Conservation (phyloP, 768 basidiomycete genomes). For the Tylopilus sp. region DNA sequence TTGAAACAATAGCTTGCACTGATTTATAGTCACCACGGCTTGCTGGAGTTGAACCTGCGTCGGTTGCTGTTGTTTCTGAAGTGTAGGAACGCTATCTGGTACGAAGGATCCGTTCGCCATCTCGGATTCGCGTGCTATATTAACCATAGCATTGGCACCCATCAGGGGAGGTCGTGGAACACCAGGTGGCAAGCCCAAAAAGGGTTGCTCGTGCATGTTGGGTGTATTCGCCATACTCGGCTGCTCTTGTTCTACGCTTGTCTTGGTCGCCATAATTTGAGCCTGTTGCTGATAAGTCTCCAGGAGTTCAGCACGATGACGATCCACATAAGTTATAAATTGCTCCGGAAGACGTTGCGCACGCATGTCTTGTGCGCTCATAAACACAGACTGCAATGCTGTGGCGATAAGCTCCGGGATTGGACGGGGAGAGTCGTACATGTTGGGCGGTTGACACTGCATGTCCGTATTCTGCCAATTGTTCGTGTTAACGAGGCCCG, state of each 20-base stretch:
- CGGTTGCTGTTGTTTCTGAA: constrained; percentile 11
- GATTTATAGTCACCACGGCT: constrained; percentile 26
- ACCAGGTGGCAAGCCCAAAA: constrained; percentile 10
- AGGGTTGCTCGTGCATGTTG: constrained; percentile 20
- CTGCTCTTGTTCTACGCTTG: constrained; percentile 22
- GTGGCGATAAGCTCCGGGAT: constrained; percentile 39
- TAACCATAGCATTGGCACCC: constrained; percentile 10
- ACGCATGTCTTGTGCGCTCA: constrained; percentile 50
- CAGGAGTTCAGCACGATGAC: constrained; percentile 37
- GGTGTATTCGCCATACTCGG: constrained; percentile 18
- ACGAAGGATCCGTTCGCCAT: constrained; percentile 9
- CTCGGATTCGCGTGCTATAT: constrained; percentile 19
- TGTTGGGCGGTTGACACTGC: no score
- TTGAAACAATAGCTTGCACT: constrained; percentile 34
- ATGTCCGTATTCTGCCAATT: no score
- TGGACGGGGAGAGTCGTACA: constrained; percentile 12
- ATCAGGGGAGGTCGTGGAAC: constrained; percentile 17
- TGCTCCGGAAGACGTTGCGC: constrained; percentile 45
- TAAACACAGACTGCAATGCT: constrained; percentile 46
- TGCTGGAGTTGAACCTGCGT: constrained; percentile 35
- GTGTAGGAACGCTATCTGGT: constrained; percentile 1
- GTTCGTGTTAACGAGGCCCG: no score
- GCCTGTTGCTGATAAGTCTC: constrained; percentile 28
- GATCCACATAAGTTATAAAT: constrained; percentile 56
- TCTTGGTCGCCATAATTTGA: constrained; percentile 19